phyloP scores from a whole-genome alignment of 768 basidiomycete genomes.

The Tricholoma furcatifolium region DNA sequence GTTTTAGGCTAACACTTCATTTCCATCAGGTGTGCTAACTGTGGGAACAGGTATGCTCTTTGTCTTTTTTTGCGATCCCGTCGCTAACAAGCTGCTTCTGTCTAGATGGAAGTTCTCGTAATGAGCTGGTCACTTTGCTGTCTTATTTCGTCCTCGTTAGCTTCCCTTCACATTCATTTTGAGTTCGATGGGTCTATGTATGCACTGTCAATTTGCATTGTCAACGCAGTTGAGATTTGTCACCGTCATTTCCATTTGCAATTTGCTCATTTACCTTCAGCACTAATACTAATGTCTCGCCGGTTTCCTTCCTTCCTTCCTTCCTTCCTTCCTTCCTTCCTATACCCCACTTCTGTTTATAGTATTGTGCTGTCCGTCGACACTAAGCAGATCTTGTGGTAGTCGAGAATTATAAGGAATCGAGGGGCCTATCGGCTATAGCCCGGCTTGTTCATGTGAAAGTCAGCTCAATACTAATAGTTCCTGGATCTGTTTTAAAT shows the following conservation, averaged over 20 bases:
- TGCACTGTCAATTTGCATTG: not conserved
- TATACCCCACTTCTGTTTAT: not conserved
- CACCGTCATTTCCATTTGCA: not conserved
- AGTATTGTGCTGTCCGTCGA: not conserved
- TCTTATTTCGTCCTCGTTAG: not conserved
- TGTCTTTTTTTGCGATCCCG: not conserved
- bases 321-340: too few species aligned
- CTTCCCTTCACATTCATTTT: not conserved
- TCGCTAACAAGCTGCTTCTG: not conserved
- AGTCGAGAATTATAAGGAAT: too few species aligned
- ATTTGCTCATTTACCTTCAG: not conserved
- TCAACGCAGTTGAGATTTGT: not conserved
- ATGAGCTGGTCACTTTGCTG: not conserved
- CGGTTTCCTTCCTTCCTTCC: too few species aligned
- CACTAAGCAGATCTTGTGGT: too few species aligned
- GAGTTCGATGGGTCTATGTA: not conserved
- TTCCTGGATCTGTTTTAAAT: too few species aligned
- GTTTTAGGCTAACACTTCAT: slow-evolving; percentile 2
- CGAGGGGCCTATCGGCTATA: too few species aligned
- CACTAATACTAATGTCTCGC: slow-evolving; percentile 3
- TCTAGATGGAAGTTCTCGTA: slow-evolving; percentile 43
- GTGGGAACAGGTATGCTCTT: slow-evolving; percentile 29
- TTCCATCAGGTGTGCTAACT: slow-evolving; percentile 18
- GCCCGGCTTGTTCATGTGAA: too few species aligned
- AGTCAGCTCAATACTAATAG: too few species aligned